Evolutionary conservation across 2,329 filamentous ascomycete species (phyloP), one percentile per base, ranked within the genome.

Genomic region (Annulohypoxylon truncatum): DNA sequence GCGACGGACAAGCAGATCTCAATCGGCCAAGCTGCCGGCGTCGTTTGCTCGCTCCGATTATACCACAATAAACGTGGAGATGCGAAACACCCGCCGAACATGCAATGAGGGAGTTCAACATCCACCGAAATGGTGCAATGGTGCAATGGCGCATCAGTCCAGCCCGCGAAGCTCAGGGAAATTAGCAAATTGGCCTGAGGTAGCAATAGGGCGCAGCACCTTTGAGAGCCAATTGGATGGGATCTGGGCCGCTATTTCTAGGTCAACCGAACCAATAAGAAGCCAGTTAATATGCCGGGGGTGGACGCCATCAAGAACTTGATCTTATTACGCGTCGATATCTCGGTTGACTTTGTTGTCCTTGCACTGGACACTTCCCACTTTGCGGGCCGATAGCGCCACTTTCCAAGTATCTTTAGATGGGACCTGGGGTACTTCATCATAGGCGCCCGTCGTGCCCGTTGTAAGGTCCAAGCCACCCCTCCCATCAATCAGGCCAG

Each of bases 251-350:
- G 58, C 66, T 66, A 68, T 69, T 60, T 64, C 59, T 58, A 64
- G 64, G 67, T 56, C 38, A 64, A 15, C 60, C 67, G 64, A 55
- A 24, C 67, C 67, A 69, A 69, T 69, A 10, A 52, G 20, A 8
- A 22, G 12, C 28, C 24, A 48, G 64, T 67, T 52, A 61, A 64
- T 46, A 12, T 57, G 50, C 64, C 29, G 53, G 66, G 66, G 52
- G 61, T 53, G 28, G 28, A 56, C 29, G 64, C 66, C 66, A 69
- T 56, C 24, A 61, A 64, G 48, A 60, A 60, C 54, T 31, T 65
- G 62, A 67, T 64, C 61, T 67, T 63, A 61, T 65, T 68, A 65
- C 64, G 64, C 67, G 61, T 65, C 57, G 54, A 47, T 68, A 68
- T 61, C 55, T 52, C 24, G 28, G 33, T 60, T 51, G 61, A 69